phyloP scores from a whole-genome alignment of 805 yeast species.

The Sugiyamaella mastotermitis region DNA sequence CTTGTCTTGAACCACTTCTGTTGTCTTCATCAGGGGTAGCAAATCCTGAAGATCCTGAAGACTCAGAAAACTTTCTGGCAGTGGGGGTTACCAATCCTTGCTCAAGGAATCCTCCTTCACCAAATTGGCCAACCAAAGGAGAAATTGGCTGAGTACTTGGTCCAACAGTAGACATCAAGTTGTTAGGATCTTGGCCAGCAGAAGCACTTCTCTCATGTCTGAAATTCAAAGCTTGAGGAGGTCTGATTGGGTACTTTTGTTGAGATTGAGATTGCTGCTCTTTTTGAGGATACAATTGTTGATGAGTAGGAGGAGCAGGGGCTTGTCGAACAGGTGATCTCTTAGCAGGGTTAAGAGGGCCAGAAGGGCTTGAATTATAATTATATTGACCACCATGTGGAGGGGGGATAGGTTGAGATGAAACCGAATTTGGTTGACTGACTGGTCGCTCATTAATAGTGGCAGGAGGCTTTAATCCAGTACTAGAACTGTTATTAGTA shows the following conservation, averaged over 20 bases:
- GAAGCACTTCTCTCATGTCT: conserved; percentile 28
- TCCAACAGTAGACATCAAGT: conserved; percentile 15
- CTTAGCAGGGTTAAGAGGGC: conserved; percentile 1
- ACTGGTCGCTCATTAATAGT: too few relatives aligned
- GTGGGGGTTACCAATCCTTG: too few relatives aligned
- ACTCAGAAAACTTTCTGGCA: too few relatives aligned
- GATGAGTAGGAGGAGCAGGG: conserved; percentile 2
- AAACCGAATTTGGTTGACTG: too few relatives aligned
- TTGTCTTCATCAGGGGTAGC: conserved; percentile 2
- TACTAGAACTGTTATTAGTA: conserved; percentile 1
- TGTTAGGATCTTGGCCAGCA: conserved; percentile 28
- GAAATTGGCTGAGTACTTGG: conserved; percentile 22
- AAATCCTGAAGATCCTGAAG: conserved; percentile 1
- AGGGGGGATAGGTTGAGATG: too few relatives aligned
- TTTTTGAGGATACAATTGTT: conserved; percentile 2
- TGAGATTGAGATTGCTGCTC: conserved; percentile 3
- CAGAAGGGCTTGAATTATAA: too few relatives aligned
- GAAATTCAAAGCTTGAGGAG: neutral
- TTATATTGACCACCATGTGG: too few relatives aligned
- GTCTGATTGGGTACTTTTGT: neutral
- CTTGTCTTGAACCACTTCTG: conserved; percentile 17
- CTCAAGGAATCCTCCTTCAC: conserved; percentile 1
- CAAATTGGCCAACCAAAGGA: conserved; percentile 14
- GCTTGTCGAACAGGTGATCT: conserved; percentile 1
- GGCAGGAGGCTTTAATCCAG: neutral